Evolutionary conservation across 352 stramenopile species (phyloP).

Genomic region (Phytopythium vexans): DNA sequence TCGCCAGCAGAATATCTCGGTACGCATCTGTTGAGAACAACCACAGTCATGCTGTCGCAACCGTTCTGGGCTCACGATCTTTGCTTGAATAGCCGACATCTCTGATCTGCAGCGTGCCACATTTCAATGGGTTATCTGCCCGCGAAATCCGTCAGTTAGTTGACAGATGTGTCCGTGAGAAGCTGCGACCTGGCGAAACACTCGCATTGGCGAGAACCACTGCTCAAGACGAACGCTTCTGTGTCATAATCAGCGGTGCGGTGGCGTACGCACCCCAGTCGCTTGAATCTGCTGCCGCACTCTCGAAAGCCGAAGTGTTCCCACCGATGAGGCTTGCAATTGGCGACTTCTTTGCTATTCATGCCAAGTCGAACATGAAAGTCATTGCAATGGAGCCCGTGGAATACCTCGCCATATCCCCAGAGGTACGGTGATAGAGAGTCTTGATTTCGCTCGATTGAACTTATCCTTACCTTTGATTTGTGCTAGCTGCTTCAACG

Average conservation of each 20-base stretch:
- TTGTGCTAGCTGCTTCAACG: constrained; percentile 25
- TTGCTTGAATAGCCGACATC: constrained; percentile 39
- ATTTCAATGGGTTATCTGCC: constrained; percentile 65
- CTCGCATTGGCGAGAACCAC: constrained; percentile 18
- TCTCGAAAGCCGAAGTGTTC: constrained; percentile 49
- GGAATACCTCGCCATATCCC: constrained; percentile 54
- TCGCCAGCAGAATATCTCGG: constrained; percentile 74
- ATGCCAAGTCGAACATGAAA: constrained; percentile 41
- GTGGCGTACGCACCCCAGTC: constrained; percentile 30
- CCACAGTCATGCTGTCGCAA: not conserved
- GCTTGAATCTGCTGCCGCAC: constrained; percentile 33
- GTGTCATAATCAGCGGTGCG: constrained; percentile 59
- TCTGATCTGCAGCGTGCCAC: constrained; percentile 71
- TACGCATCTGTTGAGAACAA: constrained; percentile 9
- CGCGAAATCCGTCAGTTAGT: constrained; percentile 55
- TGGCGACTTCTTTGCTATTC: constrained; percentile 60
- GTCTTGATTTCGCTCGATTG: not conserved
- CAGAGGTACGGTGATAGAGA: constrained; percentile 24
- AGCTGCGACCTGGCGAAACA: constrained; percentile 50
- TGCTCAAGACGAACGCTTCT: constrained; percentile 45
- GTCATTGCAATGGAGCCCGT: constrained; percentile 67
- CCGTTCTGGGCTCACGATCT: not conserved
- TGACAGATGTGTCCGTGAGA: constrained; percentile 31
- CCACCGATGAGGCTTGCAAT: constrained; percentile 62
- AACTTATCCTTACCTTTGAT: constrained; percentile 5